These are phyloP conservation scores for Arachis hypogaea DNA, from an alignment of 306 rosid genomes.

Conservation along the genomic window DNA sequence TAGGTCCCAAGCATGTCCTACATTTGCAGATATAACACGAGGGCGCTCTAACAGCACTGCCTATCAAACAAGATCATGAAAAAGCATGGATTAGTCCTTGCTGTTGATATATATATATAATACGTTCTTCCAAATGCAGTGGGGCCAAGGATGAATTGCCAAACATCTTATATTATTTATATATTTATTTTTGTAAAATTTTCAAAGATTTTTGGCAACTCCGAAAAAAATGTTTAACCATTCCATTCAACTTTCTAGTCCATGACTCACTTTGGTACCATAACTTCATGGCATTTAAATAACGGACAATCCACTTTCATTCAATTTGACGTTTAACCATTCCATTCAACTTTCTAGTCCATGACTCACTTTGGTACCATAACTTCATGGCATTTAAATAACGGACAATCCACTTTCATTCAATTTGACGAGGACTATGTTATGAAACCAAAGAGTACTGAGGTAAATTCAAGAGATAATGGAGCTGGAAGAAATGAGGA, in stretches of 20 bases:
- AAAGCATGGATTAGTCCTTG: conserved; percentile 25
- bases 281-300: background rate
- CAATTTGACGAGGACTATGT: background rate
- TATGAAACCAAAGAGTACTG: no score
- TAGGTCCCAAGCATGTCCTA: conserved; percentile 87
- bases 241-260: background rate
- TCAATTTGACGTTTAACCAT: background rate
- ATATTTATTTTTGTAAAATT: background rate
- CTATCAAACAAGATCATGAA: conserved; percentile 45
- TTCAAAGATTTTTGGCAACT: background rate
- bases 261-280: background rate
- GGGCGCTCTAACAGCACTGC: conserved; percentile 73
- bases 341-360: background rate
- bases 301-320: background rate
- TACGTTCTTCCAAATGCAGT: background rate
- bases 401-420: background rate
- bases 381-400: background rate
- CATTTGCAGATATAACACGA: conserved; percentile 68
- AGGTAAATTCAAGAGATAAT: no score
- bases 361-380: background rate
- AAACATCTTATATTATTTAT: background rate
- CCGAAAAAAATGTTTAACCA: background rate
- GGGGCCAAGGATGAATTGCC: background rate
- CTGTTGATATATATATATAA: background rate
- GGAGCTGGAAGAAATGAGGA: no score